Evolutionary conservation across 208 protist genomes (phyloP).

Genomic region (Trypanosomatidae sp.): DNA sequence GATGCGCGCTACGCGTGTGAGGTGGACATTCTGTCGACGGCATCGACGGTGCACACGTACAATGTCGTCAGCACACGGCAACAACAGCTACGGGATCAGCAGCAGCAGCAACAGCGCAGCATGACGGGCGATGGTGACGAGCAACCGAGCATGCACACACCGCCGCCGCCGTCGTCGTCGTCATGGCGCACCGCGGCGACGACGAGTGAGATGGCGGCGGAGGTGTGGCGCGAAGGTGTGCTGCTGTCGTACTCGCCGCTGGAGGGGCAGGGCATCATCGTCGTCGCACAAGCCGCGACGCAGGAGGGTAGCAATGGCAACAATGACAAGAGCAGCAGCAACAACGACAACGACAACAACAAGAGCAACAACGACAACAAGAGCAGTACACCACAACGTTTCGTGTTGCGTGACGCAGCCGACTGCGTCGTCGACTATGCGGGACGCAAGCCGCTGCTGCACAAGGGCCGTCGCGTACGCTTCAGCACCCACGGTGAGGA

Average conservation of each 20-base stretch:
- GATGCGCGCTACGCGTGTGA: slow-evolving; percentile 31
- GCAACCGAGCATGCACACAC: too few relatives aligned
- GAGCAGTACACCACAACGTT: slow-evolving; percentile 51
- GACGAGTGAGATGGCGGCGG: slow-evolving; percentile 18
- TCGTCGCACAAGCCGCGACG: too few relatives aligned
- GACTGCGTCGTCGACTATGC: slow-evolving; percentile 59
- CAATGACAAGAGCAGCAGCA: too few relatives aligned
- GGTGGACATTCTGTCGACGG: slow-evolving; percentile 56
- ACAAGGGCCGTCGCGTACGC: slow-evolving; percentile 53
- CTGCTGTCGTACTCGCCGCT: slow-evolving; percentile 54
- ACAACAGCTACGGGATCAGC: too few relatives aligned
- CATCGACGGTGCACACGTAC: too few relatives aligned
- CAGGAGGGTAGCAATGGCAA: too few relatives aligned
- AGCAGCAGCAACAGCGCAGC: too few relatives aligned
- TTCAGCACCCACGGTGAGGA: slow-evolving; percentile 56
- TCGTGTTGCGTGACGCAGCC: slow-evolving; percentile 62
- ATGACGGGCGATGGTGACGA: too few relatives aligned
- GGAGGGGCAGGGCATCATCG: slow-evolving; percentile 76
- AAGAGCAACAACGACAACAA: too few relatives aligned
- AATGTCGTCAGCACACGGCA: too few relatives aligned
- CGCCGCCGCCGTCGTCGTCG: too few relatives aligned
- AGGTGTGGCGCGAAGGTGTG: slow-evolving; percentile 50
- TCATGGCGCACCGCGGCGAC: slow-evolving; percentile 4
- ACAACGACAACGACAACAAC: too few relatives aligned
- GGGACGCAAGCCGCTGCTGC: slow-evolving; percentile 17